These are phyloP conservation scores for Heliosperma pusillum DNA, from an alignment of 148 eudicot species.

Conservation along the genomic window DNA sequence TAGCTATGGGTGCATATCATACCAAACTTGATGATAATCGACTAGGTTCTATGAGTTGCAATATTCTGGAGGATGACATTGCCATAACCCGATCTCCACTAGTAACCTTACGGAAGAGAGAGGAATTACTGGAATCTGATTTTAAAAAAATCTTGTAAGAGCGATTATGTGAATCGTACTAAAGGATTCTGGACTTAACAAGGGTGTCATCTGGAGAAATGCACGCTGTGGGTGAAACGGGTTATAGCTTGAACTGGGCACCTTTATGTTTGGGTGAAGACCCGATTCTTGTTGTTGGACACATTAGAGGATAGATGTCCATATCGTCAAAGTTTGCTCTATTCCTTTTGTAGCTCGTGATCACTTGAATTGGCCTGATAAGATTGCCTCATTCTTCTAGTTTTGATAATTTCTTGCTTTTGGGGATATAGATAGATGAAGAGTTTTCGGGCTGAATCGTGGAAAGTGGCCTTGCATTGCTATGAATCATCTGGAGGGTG, in stretches of 20 bases:
- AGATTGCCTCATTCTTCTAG: constrained; percentile 39
- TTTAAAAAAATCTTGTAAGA: constrained; percentile 18
- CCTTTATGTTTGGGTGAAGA: constrained; percentile 50
- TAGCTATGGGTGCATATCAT: constrained; percentile 54
- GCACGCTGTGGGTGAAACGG: constrained; percentile 42
- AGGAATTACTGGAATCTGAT: constrained; percentile 38
- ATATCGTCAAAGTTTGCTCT: constrained; percentile 62
- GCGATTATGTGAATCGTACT: background rate
- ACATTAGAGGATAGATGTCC: constrained; percentile 65
- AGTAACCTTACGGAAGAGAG: constrained; percentile 71
- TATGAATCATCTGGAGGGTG: constrained; percentile 38
- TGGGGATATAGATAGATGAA: constrained; percentile 64
- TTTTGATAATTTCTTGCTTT: constrained; percentile 44
- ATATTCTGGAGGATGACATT: constrained; percentile 85
- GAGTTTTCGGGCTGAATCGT: constrained; percentile 57
- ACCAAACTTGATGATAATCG: constrained; percentile 28
- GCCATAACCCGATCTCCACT: constrained; percentile 77
- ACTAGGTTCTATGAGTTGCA: constrained; percentile 26
- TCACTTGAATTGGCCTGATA: constrained; percentile 40
- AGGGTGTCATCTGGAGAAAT: constrained; percentile 62
- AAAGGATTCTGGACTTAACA: constrained; percentile 36
- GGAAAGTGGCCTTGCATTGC: constrained; percentile 63
- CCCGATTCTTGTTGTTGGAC: constrained; percentile 64
- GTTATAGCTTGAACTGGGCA: constrained; percentile 75
- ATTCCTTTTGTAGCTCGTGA: constrained; percentile 44